Percentiles rank a stretch among this genome's conserved stretches.
These are phyloP conservation scores for Balamuthia mandrillaris DNA, from an alignment of 208 protist species.

Conservation along the genomic window DNA sequence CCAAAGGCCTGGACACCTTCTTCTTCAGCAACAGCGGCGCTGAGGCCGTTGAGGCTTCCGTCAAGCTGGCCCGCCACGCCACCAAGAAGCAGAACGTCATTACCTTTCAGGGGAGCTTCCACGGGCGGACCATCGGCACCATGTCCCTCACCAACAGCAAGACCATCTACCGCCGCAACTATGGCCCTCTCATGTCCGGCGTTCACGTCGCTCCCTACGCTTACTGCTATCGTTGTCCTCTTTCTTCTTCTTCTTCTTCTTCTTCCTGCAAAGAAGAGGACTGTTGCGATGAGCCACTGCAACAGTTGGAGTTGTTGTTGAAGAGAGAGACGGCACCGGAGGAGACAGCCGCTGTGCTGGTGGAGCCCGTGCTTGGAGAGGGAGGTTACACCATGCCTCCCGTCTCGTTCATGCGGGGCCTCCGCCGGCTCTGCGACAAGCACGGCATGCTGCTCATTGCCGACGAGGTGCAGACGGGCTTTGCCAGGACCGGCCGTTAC, in stretches of 20 bases:
- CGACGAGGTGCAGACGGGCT: constrained; percentile 67
- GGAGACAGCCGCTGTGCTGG: constrained; percentile 52
- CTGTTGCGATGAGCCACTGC: constrained; percentile 37
- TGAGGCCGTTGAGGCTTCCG: neutral
- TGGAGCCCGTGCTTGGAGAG: constrained; percentile 57
- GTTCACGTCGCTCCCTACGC: constrained; percentile 56
- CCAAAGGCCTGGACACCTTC: constrained; percentile 19
- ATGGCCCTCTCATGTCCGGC: constrained; percentile 50
- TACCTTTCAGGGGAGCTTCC: constrained; percentile 23
- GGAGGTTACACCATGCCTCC: constrained; percentile 30
- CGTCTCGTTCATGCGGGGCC: constrained; percentile 15
- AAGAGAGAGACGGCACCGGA: constrained; percentile 41
- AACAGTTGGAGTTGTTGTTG: constrained; percentile 54
- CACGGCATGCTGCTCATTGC: constrained; percentile 1
- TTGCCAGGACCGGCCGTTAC: constrained; percentile 63
- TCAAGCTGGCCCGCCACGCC: constrained; percentile 29
- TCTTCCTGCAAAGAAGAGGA: neutral
- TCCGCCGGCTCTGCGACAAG: constrained; percentile 24
- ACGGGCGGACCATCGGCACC: constrained; percentile 21
- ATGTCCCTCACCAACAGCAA: constrained; percentile 63
- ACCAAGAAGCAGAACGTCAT: constrained; percentile 15
- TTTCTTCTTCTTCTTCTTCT: neutral
- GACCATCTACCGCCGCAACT: constrained; percentile 46
- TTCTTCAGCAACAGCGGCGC: constrained; percentile 39
- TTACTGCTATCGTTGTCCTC: constrained; percentile 11